A percentile compares a stretch with the other conserved stretches of the same genome.
phyloP scores from a whole-genome alignment of 78 protist genomes.

The Capsaspora owczarzaki region DNA sequence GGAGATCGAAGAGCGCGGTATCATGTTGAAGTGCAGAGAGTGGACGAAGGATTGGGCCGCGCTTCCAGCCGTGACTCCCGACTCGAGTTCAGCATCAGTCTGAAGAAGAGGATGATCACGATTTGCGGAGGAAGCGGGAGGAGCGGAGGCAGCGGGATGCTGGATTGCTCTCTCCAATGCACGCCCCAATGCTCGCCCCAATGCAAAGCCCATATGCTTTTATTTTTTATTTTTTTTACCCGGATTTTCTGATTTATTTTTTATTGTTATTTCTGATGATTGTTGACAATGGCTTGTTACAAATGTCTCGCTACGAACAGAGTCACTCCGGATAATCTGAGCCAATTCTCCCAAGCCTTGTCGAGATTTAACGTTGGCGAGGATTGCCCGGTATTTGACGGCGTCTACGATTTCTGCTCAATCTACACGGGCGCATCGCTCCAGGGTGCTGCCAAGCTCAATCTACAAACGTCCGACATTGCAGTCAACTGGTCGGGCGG shows the following conservation, averaged over 20 bases:
- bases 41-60: too few species aligned
- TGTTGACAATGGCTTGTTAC: background rate
- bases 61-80: too few species aligned
- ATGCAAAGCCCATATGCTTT: too few species aligned
- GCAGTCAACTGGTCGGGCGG: constrained; percentile 99
- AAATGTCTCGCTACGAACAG: background rate
- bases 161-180: too few species aligned
- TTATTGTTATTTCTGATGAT: constrained; percentile 6
- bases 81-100: too few species aligned
- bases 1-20: too few species aligned
- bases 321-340: constrained; percentile 63
- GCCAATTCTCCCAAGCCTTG: constrained; percentile 19
- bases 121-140: too few species aligned
- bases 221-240: too few species aligned
- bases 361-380: constrained; percentile 79
- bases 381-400: constrained; percentile 98
- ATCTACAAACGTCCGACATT: constrained; percentile 47
- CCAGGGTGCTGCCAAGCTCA: constrained; percentile 63
- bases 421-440: constrained; percentile 94
- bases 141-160: too few species aligned
- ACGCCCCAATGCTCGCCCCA: too few species aligned
- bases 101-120: too few species aligned
- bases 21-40: too few species aligned
- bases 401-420: constrained; percentile 85
- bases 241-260: background rate